phyloP scores from a whole-genome alignment of 2,329 filamentous ascomycete genomes.

The Colletotrichum cuscutae region DNA sequence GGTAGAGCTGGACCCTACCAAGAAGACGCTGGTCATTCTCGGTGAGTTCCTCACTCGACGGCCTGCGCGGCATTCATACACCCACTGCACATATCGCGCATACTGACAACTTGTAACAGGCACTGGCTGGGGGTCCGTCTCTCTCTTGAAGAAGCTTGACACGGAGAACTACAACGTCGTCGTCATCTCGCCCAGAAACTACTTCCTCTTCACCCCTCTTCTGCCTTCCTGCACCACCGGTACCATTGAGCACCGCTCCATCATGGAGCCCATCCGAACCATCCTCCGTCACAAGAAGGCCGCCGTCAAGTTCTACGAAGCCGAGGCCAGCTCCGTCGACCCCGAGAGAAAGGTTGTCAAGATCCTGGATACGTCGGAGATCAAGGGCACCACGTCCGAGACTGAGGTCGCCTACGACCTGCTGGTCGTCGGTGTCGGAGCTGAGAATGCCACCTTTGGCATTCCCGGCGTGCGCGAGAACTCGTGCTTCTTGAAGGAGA shows the following conservation, averaged over 20 bases:
- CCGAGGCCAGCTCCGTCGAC: slow-evolving; percentile 95
- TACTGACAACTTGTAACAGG: slow-evolving; percentile 62
- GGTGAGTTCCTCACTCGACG: slow-evolving; percentile 64
- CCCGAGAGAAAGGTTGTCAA: slow-evolving; percentile 88
- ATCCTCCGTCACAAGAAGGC: slow-evolving; percentile 96
- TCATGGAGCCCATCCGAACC: slow-evolving; percentile 98
- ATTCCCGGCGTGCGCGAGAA: slow-evolving; percentile 95
- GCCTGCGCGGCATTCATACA: background rate
- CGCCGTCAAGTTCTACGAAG: slow-evolving; percentile 96
- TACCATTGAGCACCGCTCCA: slow-evolving; percentile 97
- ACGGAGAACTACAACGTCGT: slow-evolving; percentile 99
- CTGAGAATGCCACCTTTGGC: slow-evolving; percentile 98
- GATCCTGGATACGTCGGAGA: slow-evolving; percentile 91
- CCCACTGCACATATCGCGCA: slow-evolving; percentile 1
- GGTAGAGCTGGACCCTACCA: slow-evolving; percentile 79
- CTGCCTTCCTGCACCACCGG: slow-evolving; percentile 98
- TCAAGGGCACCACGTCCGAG: slow-evolving; percentile 83
- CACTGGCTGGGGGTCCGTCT: slow-evolving; percentile 95
- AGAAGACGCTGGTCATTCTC: slow-evolving; percentile 97
- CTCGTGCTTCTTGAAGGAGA: slow-evolving; percentile 99
- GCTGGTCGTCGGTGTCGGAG: slow-evolving; percentile 96
- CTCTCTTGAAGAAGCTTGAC: slow-evolving; percentile 97
- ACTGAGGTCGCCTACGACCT: slow-evolving; percentile 98
- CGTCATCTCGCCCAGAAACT: slow-evolving; percentile 97
- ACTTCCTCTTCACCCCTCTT: slow-evolving; percentile 99